Conservation (phyloP, 1,139 yeast genomes). For the Blastobotrys petasosporus region DNA sequence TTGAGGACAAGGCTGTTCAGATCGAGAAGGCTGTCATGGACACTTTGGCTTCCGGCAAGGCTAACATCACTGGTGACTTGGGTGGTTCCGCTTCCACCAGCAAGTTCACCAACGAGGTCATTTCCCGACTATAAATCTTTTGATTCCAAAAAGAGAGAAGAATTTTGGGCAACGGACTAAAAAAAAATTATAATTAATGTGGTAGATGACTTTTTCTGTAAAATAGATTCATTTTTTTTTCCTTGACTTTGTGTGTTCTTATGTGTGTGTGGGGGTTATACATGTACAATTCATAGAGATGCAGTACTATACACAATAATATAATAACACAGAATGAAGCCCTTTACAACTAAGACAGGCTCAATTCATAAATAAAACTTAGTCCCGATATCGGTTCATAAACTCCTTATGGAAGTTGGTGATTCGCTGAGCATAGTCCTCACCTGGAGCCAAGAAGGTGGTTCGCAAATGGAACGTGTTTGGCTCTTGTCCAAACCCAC, state of each 20-base stretch:
- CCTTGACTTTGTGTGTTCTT: too few relatives aligned
- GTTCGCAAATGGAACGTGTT: conserved; percentile 92
- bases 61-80: conserved; percentile 91
- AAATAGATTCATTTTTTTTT: not conserved
- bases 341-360: not conserved
- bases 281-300: not conserved
- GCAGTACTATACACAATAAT: not conserved
- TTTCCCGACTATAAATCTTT: conserved; percentile 41
- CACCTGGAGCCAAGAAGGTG: conserved; percentile 92
- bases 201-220: not conserved
- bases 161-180: not conserved
- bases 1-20: conserved; percentile 69
- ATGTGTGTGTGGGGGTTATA: too few relatives aligned
- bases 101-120: conserved; percentile 81
- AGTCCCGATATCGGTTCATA: conserved; percentile 47
- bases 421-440: conserved; percentile 79
- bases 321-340: not conserved
- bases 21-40: conserved; percentile 85
- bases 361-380: conserved; percentile 2
- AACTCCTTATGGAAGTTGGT: conserved; percentile 67
- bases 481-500: conserved; percentile 89
- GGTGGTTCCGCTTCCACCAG: conserved; percentile 86
- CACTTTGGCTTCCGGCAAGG: conserved; percentile 93
- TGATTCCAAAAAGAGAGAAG: not conserved
- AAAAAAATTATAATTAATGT: not conserved